Evolutionary conservation across 768 basidiomycete species (phyloP).

Genomic region (Tulasnella sp.): DNA sequence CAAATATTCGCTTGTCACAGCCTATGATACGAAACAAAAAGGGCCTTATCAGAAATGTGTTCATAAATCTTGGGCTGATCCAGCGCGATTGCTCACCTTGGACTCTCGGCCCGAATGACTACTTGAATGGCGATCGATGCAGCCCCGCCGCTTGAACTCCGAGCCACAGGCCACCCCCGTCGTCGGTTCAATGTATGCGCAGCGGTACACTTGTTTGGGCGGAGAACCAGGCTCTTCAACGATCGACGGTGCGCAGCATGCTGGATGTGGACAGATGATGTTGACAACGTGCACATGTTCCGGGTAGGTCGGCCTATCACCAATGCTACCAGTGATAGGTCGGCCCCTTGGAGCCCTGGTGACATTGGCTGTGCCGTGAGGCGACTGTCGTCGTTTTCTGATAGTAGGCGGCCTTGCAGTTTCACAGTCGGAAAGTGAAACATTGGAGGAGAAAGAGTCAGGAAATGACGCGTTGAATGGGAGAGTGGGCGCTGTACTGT

Average conservation of each 20-base stretch:
- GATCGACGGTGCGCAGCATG: not conserved
- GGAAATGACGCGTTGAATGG: too few species aligned
- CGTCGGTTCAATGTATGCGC: slow-evolving; percentile 5
- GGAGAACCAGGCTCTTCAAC: not conserved
- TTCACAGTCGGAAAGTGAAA: too few species aligned
- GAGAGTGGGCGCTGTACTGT: too few species aligned
- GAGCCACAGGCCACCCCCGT: slow-evolving; percentile 2
- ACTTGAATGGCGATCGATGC: slow-evolving; percentile 2
- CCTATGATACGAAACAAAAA: not conserved
- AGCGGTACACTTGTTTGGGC: not conserved
- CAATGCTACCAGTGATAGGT: not conserved
- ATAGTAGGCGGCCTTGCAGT: not conserved
- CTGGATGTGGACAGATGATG: slow-evolving; percentile 4
- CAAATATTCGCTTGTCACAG: not conserved
- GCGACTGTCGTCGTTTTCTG: not conserved
- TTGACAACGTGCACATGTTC: slow-evolving; percentile 5
- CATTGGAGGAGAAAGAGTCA: too few species aligned
- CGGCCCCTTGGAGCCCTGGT: not conserved
- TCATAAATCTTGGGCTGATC: not conserved
- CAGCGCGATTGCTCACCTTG: not conserved
- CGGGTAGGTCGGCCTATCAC: not conserved
- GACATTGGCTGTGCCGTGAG: not conserved
- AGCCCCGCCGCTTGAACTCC: slow-evolving; percentile 12
- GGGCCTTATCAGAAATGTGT: not conserved
- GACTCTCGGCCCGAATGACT: slow-evolving; percentile 12